phyloP scores from a whole-genome alignment of 2,329 filamentous ascomycete species.

The Cytospora leucostoma region DNA sequence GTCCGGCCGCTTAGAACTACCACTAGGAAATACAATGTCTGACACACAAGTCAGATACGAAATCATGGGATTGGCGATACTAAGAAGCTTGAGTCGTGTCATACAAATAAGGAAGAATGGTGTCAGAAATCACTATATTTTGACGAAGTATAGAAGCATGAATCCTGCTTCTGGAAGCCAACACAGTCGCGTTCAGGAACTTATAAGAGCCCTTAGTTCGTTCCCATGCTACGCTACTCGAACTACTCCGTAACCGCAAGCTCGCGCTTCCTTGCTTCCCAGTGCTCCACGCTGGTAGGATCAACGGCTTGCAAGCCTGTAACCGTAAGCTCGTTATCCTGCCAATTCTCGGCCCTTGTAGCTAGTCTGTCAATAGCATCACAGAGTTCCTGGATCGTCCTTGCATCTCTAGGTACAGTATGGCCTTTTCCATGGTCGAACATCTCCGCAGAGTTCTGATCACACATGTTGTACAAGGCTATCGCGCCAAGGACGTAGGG shows the following conservation, averaged over 20 bases:
- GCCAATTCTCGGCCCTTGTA: background rate
- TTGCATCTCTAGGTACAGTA: slow-evolving; percentile 40
- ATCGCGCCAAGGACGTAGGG: slow-evolving; percentile 28
- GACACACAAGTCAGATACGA: no score
- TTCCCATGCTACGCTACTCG: no score
- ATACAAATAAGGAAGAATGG: no score
- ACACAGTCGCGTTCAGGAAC: no score
- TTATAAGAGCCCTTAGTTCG: no score
- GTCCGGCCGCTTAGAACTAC: no score
- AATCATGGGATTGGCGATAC: no score
- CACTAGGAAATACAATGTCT: no score
- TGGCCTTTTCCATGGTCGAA: slow-evolving; percentile 49
- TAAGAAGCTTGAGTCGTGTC: no score
- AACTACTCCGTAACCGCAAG: background rate
- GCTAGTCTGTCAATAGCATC: background rate
- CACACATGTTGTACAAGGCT: slow-evolving; percentile 40
- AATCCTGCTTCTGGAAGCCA: no score
- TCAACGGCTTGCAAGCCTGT: background rate
- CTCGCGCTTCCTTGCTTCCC: background rate
- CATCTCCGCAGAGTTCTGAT: slow-evolving; percentile 42
- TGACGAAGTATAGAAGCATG: no score
- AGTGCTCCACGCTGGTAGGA: background rate
- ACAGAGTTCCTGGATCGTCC: slow-evolving; percentile 36
- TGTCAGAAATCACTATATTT: no score
- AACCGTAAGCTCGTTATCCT: background rate